Evolutionary conservation across 176 grass and related monocot species (phyloP).

Genomic region (Oryza australiensis): DNA sequence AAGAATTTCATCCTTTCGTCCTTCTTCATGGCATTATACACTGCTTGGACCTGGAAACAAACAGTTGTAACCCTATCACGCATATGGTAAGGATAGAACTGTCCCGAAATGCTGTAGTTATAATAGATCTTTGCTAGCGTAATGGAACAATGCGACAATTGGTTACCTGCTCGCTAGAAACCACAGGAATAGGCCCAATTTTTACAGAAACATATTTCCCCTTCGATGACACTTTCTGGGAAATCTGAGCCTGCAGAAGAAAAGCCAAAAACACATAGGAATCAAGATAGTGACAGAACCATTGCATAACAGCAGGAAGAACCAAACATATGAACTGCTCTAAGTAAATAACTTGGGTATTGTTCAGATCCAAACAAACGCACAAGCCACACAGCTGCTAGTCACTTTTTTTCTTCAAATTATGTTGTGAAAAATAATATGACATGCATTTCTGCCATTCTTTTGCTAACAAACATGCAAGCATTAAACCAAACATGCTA

Average conservation of each 20-base stretch:
- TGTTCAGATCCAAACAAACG: not conserved
- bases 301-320: not conserved
- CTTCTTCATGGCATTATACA: conserved; percentile 83
- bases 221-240: conserved; percentile 63
- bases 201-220: conserved; percentile 86
- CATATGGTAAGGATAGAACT: not conserved
- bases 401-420: not conserved
- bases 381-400: not conserved
- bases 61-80: not conserved
- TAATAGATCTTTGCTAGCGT: not conserved
- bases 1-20: conserved; percentile 85
- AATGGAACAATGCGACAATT: not conserved
- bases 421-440: not conserved
- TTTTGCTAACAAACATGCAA: not conserved
- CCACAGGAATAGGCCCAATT: conserved; percentile 73
- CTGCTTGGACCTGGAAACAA: conserved; percentile 65
- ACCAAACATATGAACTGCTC: not conserved
- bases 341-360: not conserved
- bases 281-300: not conserved
- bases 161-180: conserved; percentile 74
- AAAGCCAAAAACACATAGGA: not conserved
- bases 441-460: not conserved
- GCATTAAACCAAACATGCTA: not conserved
- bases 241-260: conserved; percentile 60
- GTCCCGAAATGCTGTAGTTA: not conserved